phyloP scores from a whole-genome alignment of 306 rosid genomes.

The Begonia fuchsioides region DNA sequence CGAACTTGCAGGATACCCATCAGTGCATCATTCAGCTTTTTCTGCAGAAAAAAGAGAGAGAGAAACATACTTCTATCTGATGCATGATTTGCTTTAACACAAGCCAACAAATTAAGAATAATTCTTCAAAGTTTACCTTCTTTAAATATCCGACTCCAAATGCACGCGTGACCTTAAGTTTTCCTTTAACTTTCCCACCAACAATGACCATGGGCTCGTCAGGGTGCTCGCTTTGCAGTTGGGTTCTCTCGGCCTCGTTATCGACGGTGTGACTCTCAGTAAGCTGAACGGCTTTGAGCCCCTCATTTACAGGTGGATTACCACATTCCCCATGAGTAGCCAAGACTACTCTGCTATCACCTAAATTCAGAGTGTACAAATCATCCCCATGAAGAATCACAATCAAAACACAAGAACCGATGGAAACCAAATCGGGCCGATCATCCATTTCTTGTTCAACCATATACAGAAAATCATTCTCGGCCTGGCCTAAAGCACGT shows the following conservation, averaged over 20 bases:
- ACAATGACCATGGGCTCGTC: slow-evolving; percentile 56
- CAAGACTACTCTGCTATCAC: slow-evolving; percentile 88
- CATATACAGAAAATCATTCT: slow-evolving; percentile 86
- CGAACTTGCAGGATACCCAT: slow-evolving; percentile 96
- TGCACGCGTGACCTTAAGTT: slow-evolving; percentile 90
- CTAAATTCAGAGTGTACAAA: slow-evolving; percentile 76
- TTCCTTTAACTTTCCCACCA: slow-evolving; percentile 90
- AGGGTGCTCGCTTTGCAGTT: slow-evolving; percentile 54
- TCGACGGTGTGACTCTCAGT: slow-evolving; percentile 83
- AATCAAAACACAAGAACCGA: slow-evolving; percentile 86
- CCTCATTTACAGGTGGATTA: slow-evolving; percentile 17
- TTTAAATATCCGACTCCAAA: slow-evolving; percentile 97
- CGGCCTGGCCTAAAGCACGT: slow-evolving; percentile 60
- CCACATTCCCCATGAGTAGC: slow-evolving; percentile 33
- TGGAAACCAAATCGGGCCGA: slow-evolving; percentile 87
- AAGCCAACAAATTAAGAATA: no score
- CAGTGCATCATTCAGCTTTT: slow-evolving; percentile 80
- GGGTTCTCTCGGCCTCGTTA: slow-evolving; percentile 52
- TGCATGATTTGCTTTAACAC: background rate
- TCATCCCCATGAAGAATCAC: slow-evolving; percentile 79
- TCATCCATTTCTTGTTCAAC: slow-evolving; percentile 97
- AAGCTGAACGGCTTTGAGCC: slow-evolving; percentile 64
- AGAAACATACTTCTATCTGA: slow-evolving; percentile 4
- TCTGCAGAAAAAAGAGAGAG: slow-evolving; percentile 25
- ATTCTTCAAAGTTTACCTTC: slow-evolving; percentile 31